These are phyloP conservation scores for Microdochium trichocladiopsis DNA, from an alignment of 2,329 filamentous ascomycete species.

Conservation along the genomic window DNA sequence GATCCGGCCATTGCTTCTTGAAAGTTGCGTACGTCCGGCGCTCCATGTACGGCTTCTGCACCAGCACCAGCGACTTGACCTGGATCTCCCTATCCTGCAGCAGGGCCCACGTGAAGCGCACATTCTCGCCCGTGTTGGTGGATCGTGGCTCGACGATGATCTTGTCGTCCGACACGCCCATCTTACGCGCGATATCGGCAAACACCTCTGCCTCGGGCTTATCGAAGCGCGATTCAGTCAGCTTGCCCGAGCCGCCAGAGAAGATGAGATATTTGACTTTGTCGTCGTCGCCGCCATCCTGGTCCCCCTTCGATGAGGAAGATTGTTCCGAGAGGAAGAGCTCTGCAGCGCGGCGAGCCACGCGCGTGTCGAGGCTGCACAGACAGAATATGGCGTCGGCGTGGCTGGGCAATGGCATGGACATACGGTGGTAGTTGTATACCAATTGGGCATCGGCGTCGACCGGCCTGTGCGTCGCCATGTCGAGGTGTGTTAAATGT, in stretches of 20 bases:
- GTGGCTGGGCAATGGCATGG: slow-evolving; percentile 21
- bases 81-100: slow-evolving; percentile 17
- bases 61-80: slow-evolving; percentile 28
- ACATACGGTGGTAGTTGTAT: slow-evolving; percentile 36
- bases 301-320: neutral
- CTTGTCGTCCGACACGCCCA: slow-evolving; percentile 29
- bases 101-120: slow-evolving; percentile 32
- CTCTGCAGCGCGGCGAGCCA: slow-evolving; percentile 32
- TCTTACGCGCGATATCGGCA: slow-evolving; percentile 26
- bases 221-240: slow-evolving; percentile 29
- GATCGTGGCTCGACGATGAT: slow-evolving; percentile 31
- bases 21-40: slow-evolving; percentile 37
- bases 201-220: slow-evolving; percentile 35
- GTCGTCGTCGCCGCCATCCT: slow-evolving; percentile 14
- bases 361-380: slow-evolving; percentile 37
- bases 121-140: slow-evolving; percentile 39
- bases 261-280: slow-evolving; percentile 32
- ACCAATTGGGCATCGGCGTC: slow-evolving; percentile 25
- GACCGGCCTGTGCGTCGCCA: neutral
- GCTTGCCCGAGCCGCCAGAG: slow-evolving; percentile 32
- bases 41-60: slow-evolving; percentile 44
- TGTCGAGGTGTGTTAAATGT: no score
- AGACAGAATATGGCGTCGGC: slow-evolving; percentile 38
- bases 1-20: slow-evolving; percentile 35
- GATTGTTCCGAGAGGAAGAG: slow-evolving; percentile 22